A percentile compares a stretch with the other conserved stretches of the same genome.
Conservation (phyloP, 208 protist species). For the Strigomonas oncopelti region DNA sequence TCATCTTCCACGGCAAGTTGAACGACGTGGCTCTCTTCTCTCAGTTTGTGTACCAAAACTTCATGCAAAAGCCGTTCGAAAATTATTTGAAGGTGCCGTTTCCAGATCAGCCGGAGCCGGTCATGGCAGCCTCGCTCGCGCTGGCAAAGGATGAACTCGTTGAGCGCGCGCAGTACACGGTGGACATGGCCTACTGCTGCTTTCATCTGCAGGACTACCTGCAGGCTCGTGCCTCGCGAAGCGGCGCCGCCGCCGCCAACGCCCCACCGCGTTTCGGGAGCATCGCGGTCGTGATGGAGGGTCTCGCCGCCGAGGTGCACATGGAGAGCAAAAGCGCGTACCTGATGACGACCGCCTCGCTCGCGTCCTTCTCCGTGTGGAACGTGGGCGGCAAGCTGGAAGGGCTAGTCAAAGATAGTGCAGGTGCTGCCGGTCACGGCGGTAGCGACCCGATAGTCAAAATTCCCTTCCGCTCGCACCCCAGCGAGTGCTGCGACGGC, state of each 20-base stretch:
- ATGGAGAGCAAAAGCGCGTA: background rate
- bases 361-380: background rate
- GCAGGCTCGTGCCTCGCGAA: background rate
- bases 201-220: conserved; percentile 10
- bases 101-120: background rate
- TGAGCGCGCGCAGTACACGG: background rate
- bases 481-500: background rate
- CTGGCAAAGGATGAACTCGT: background rate
- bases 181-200: conserved; percentile 4
- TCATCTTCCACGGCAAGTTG: conserved; percentile 9
- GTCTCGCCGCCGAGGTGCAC: background rate
- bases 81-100: background rate
- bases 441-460: background rate
- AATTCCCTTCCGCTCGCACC: background rate
- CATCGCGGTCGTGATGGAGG: background rate
- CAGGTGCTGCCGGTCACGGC: too few species aligned
- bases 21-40: background rate
- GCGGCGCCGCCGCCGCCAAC: too few species aligned
- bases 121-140: background rate
- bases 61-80: conserved; percentile 1
- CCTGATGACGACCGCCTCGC: background rate
- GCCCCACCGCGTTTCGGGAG: background rate
- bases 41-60: conserved; percentile 3
- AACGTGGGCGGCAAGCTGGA: background rate
- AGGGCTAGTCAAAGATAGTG: background rate